Conservation (phyloP, 495 filamentous ascomycete genomes). For the Podospora comata region DNA sequence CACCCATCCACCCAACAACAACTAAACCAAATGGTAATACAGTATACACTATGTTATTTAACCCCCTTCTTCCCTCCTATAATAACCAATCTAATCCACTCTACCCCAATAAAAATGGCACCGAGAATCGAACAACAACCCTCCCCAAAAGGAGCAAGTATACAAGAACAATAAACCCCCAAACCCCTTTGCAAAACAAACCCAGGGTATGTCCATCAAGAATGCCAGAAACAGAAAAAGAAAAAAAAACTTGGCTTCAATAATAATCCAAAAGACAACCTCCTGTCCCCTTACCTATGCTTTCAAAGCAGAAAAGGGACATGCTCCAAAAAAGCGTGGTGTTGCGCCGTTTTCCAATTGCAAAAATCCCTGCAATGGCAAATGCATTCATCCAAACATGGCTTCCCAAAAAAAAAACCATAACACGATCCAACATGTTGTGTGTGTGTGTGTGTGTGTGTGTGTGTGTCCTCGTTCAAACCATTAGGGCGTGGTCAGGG, state of each 20-base stretch:
- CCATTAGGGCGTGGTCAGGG: neutral
- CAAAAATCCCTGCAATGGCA: neutral
- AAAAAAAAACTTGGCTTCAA: neutral
- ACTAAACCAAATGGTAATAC: neutral
- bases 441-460: no score
- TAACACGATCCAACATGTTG: neutral
- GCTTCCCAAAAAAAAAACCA: neutral
- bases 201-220: constrained; percentile 5
- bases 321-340: neutral
- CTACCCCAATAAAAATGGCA: neutral
- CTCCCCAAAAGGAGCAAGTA: neutral
- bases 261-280: neutral
- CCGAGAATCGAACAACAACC: neutral
- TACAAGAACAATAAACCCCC: neutral
- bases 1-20: neutral
- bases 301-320: neutral
- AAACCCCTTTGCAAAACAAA: neutral
- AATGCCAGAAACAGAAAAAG: neutral
- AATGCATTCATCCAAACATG: neutral
- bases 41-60: neutral
- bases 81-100: neutral
- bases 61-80: neutral
- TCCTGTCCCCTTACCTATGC: neutral
- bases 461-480: neutral
- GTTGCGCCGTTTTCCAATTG: neutral